Evolutionary conservation across 495 filamentous ascomycete species (phyloP), one percentile per base, ranked within the genome.

Genomic region (Neurospora sp.): DNA sequence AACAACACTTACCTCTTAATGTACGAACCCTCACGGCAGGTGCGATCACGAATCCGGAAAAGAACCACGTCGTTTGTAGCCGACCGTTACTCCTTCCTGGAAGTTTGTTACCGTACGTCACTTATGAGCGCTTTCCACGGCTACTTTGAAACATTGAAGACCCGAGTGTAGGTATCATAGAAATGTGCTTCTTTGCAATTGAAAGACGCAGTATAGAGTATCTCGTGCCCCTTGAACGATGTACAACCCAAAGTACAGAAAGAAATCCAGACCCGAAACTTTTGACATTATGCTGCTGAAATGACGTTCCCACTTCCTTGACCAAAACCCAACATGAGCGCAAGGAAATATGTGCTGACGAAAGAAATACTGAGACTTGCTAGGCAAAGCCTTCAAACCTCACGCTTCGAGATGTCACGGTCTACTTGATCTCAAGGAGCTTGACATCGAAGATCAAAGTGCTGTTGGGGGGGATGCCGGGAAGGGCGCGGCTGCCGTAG

Each of bases 371-470:
- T 14, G 27, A 31, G 54, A 35, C 54, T 66, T 35, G 54, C 54
- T 66, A 66, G 35, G 35, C 54, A 16, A 62, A 16, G 12, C 27
- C 27, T 62, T 62, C 27, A 16, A 16, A 66, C 54, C 23, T 18
- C 54, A 8, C 14, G 54, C 44, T 42, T 71, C 72, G 35, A 41
- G 20, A 69, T 12, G 70, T 37, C 39, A 69, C 73, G 54, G 27
- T 78, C 82, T 86, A 89, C 84, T 88, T 88, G 79, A 88, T 88
- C 74, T 91, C 90, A 40, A 97, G 84, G 62, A 93, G 82, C 89
- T 96, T 98, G 82, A 98, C 86, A 80, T 99, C 96, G 81, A 99
- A 99, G 79, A 92, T 87, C 78, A 99, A 84, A 74, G 91, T 92
- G 81, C 93, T 93, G 88, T 98, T 98, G 40, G 85, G 88, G 12